phyloP scores from a whole-genome alignment of 2,329 filamentous ascomycete genomes.

The Talaromyces piceae region DNA sequence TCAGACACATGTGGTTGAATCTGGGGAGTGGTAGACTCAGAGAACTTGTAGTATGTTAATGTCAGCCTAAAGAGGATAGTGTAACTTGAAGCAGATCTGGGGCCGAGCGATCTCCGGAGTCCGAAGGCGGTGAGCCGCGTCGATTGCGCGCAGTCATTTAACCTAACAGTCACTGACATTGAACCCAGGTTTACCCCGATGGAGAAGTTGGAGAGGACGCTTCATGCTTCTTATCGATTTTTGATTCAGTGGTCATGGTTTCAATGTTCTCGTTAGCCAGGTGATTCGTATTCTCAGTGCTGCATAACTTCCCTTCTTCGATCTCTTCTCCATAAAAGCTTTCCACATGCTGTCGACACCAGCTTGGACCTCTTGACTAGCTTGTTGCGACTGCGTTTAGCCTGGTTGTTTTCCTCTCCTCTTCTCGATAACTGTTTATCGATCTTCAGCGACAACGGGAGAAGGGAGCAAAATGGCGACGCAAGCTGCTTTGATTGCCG shows the following conservation, averaged over 20 bases:
- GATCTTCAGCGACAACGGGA: too few relatives aligned
- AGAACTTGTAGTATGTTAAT: too few relatives aligned
- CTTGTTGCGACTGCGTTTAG: neutral
- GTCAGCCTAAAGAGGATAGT: too few relatives aligned
- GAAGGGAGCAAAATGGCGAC: constrained; percentile 37
- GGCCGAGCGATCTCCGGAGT: neutral
- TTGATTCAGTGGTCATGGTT: neutral
- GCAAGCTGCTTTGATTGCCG: constrained; percentile 40
- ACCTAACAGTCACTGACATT: too few relatives aligned
- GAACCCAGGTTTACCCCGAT: too few relatives aligned
- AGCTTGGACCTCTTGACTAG: neutral
- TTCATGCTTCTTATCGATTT: neutral
- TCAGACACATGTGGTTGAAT: too few relatives aligned
- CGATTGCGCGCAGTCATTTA: constrained; percentile 6
- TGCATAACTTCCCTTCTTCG: neutral
- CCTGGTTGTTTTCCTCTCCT: neutral
- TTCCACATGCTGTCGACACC: neutral
- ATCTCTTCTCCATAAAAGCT: neutral
- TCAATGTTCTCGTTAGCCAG: neutral
- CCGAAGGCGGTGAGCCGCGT: constrained; percentile 11
- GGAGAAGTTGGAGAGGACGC: neutral
- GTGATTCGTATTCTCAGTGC: neutral
- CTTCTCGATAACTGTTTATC: too few relatives aligned
- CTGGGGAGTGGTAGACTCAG: too few relatives aligned
- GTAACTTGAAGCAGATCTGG: neutral